Evolutionary conservation across 2,329 filamentous ascomycete genomes (phyloP).

Genomic region (Stagonosporopsis rhizophila): DNA sequence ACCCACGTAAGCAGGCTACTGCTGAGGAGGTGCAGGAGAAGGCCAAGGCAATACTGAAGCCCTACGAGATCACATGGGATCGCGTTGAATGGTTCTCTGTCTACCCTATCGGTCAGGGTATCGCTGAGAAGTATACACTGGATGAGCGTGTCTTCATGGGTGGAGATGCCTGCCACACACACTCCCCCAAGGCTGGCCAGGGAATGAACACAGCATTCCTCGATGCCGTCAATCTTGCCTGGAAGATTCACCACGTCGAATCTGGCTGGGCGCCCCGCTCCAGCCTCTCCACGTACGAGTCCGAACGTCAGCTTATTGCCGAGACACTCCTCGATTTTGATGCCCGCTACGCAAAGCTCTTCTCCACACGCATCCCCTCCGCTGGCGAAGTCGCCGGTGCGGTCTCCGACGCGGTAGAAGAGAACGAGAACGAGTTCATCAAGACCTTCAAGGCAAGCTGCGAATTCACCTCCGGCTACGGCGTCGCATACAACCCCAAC

Average conservation of each 20-base stretch:
- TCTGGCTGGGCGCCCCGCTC: constrained; percentile 77
- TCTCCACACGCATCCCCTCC: constrained; percentile 78
- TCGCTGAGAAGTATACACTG: constrained; percentile 69
- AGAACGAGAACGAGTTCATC: constrained; percentile 85
- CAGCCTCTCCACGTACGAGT: constrained; percentile 83
- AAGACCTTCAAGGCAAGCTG: constrained; percentile 90
- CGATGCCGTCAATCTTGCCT: constrained; percentile 83
- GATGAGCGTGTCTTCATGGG: constrained; percentile 72
- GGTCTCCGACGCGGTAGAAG: constrained; percentile 47
- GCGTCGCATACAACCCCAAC: constrained; percentile 84
- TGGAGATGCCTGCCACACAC: constrained; percentile 70
- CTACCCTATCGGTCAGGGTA: constrained; percentile 71
- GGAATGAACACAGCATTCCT: constrained; percentile 69
- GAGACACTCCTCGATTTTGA: constrained; percentile 87
- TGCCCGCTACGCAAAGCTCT: constrained; percentile 86
- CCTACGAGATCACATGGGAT: constrained; percentile 68
- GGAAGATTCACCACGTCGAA: constrained; percentile 95
- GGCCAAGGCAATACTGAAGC: constrained; percentile 65
- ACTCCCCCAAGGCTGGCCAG: constrained; percentile 69
- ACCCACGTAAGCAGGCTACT: constrained; percentile 66
- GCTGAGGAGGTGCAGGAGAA: constrained; percentile 64
- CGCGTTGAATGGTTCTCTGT: constrained; percentile 71
- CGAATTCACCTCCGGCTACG: constrained; percentile 92
- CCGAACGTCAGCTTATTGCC: constrained; percentile 83
- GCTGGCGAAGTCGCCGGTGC: constrained; percentile 76